Evolutionary conservation across 306 rosid genomes (phyloP).

Genomic region (Boehmeria nivea): DNA sequence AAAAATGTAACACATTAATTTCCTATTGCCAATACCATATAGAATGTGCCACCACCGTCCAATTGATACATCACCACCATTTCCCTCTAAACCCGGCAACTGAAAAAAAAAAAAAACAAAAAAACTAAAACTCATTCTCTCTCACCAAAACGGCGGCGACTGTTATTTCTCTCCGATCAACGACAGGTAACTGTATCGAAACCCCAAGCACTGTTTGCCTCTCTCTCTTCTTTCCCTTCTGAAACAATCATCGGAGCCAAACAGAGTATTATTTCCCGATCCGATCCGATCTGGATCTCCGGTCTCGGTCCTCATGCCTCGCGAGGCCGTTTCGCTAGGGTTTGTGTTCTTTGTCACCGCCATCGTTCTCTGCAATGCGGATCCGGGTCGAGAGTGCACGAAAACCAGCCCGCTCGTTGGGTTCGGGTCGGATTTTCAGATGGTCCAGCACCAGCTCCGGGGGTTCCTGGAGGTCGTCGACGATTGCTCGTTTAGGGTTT

Average conservation of each 20-base stretch:
- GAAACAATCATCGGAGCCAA: slow-evolving; percentile 17
- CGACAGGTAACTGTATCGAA: slow-evolving; percentile 9
- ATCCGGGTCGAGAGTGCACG: slow-evolving; percentile 44
- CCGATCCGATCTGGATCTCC: slow-evolving; percentile 31
- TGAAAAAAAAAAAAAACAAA: no score
- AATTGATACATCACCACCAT: not conserved
- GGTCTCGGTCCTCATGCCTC: slow-evolving; percentile 55
- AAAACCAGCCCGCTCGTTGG: slow-evolving; percentile 35
- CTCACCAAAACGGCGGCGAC: slow-evolving; percentile 28
- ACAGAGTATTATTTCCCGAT: slow-evolving; percentile 1
- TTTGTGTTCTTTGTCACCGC: slow-evolving; percentile 23
- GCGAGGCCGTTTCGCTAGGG: slow-evolving; percentile 30
- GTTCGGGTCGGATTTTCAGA: slow-evolving; percentile 45
- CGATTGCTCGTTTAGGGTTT: slow-evolving; percentile 80
- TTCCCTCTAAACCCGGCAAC: not conserved
- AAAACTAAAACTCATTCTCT: not conserved
- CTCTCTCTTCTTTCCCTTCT: not conserved
- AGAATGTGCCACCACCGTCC: no score
- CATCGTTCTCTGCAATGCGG: slow-evolving; percentile 37
- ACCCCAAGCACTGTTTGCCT: not conserved
- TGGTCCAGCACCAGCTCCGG: slow-evolving; percentile 86
- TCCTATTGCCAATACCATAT: not conserved
- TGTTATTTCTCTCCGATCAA: slow-evolving; percentile 17
- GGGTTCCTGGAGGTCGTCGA: slow-evolving; percentile 53
- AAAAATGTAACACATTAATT: not conserved